Evolutionary conservation across 1,139 yeast genomes (phyloP).

Genomic region (Saccharomycopsis hybrid): DNA sequence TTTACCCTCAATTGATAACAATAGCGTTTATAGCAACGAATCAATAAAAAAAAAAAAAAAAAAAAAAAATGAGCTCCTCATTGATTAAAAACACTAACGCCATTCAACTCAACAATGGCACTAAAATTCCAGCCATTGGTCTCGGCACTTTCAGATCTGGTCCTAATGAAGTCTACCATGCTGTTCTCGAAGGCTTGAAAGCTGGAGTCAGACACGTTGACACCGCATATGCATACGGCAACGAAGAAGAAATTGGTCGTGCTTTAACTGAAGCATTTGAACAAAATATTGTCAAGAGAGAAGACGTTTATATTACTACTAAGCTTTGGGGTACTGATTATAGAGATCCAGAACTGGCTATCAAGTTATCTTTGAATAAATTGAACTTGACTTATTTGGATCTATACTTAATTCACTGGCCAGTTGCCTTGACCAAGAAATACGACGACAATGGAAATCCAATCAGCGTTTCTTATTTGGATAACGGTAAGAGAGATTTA

Average conservation of each 20-base stretch:
- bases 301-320: constrained; percentile 70
- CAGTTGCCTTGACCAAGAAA: constrained; percentile 42
- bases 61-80: too few species aligned
- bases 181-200: constrained; percentile 58
- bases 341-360: constrained; percentile 49
- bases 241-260: constrained; percentile 63
- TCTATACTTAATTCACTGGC: constrained; percentile 85
- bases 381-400: constrained; percentile 78
- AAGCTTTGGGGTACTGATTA: constrained; percentile 72
- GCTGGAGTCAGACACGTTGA: constrained; percentile 77
- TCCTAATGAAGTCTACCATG: constrained; percentile 51
- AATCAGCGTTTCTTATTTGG: constrained; percentile 17
- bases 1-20: too few species aligned
- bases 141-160: constrained; percentile 76
- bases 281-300: constrained; percentile 43
- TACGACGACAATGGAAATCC: constrained; percentile 17
- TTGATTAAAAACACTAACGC: constrained; percentile 13
- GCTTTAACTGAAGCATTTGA: constrained; percentile 56
- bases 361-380: constrained; percentile 56
- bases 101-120: constrained; percentile 50
- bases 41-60: too few species aligned
- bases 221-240: constrained; percentile 63
- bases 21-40: too few species aligned
- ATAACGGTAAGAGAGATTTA: constrained; percentile 20
- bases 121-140: constrained; percentile 60